A percentile compares a stretch with the other conserved stretches of the same genome.
These are phyloP conservation scores for Castanospermum australe DNA, from an alignment of 306 rosid genomes.

Conservation along the genomic window DNA sequence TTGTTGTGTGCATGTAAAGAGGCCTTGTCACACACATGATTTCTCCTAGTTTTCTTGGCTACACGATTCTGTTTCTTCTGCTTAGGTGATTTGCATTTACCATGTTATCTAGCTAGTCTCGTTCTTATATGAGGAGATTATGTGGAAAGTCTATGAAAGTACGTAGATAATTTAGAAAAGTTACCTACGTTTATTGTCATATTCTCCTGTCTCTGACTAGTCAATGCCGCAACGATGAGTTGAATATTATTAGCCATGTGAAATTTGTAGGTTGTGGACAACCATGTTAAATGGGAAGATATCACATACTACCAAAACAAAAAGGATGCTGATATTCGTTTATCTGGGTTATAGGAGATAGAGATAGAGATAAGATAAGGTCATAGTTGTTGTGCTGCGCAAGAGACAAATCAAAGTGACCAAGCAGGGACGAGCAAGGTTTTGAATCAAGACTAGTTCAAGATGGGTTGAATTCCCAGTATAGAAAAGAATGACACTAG, in stretches of 20 bases:
- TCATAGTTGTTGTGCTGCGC: not conserved
- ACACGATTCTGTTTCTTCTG: no score
- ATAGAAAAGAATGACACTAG: not conserved
- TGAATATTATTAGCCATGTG: not conserved
- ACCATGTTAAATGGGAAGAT: no score
- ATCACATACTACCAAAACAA: no score
- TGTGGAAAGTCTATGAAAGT: not conserved
- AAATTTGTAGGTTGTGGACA: not conserved
- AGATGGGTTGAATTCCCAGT: not conserved
- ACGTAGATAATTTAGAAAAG: not conserved
- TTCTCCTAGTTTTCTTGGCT: not conserved
- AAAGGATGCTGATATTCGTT: no score
- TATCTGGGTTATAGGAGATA: not conserved
- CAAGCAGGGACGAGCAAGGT: not conserved
- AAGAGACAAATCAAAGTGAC: not conserved
- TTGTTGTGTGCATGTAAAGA: constrained; percentile 18
- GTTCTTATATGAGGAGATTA: not conserved
- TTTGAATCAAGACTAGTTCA: not conserved
- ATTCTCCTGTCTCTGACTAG: not conserved
- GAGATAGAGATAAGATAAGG: not conserved
- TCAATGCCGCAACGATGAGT: not conserved
- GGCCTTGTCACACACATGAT: constrained; percentile 18
- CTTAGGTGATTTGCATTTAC: not conserved
- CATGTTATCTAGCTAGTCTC: not conserved
- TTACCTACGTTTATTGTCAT: not conserved